Base-by-base conservation (phyloP, 805 yeast genomes). In the Millerozyma miso region DNA sequence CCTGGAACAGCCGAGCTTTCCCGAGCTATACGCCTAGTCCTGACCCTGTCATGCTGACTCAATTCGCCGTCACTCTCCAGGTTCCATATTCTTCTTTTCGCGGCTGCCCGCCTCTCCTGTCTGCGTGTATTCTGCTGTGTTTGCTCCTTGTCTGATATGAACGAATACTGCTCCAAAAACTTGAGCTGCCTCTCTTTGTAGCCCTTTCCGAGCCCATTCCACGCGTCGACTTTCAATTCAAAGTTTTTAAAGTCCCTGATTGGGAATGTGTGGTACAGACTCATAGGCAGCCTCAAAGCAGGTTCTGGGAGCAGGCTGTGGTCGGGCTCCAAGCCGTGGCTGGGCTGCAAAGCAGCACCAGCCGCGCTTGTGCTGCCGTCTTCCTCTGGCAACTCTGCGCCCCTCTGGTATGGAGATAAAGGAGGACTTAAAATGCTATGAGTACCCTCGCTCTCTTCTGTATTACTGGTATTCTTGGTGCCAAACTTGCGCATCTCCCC, bases 21-120 rank as follows among this genome's bases (percentile, higher is more conserved):
- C 50, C 69, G 73, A 5, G 68, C 74, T 31, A 73, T 62, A 54
- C 84, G 73, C 64, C 85, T 75, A 1, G 86, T 80, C 65, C 85
- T 74, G 31, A 80, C 75, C 53, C 77, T 72, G 41, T 77, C 82
- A 13, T 54, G 33, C 32, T 29, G 17, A 18, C 48, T 42, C 6
- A 55, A 56, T 36, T 66, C 67, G 17, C 67, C 57, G 37, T 62
- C 64, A 33, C 71, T 70, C 41, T 61, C 63, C 17, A 62, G 58
- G 37, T 56, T 53, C 20, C 50, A 45, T 32, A 42, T 39, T 19
- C 38, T 39, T 34, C 43, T 49, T 16, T 14, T 16, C 4, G 32
- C 32, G 32, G 19, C 32, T 19, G 33, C 15, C 33, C 23, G 32
- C 50, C 50, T 32, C 14, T 44, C 31, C 6, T 45, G 26, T 16